Percentiles rank a stretch among this genome's conserved stretches.
Conservation (phyloP, 495 filamentous ascomycete genomes). For the Amniculicola lignicola region DNA sequence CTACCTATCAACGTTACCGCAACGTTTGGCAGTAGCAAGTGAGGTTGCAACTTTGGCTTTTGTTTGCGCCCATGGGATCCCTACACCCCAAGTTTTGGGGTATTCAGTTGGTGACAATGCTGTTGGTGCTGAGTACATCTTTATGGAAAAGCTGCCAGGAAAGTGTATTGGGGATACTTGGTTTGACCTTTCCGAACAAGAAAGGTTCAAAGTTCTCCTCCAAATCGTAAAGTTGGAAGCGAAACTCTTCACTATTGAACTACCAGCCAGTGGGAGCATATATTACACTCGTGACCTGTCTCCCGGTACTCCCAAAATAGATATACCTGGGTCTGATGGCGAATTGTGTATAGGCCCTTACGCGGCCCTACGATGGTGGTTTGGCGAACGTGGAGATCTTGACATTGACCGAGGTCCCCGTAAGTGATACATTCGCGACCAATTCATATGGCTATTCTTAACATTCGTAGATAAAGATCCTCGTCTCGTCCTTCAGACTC, state of each 20-base stretch:
- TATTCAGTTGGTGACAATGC: conserved; percentile 19
- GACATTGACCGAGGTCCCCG: conserved; percentile 21
- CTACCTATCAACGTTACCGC: conserved; percentile 18
- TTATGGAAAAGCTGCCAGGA: conserved; percentile 30
- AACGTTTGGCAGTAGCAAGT: conserved; percentile 45
- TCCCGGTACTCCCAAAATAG: conserved; percentile 1
- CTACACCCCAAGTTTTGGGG: conserved; percentile 29
- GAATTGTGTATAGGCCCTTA: conserved; percentile 22
- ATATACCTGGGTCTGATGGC: conserved; percentile 17
- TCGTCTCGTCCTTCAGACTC: conserved; percentile 14
- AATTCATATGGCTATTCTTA: conserved; percentile 8
- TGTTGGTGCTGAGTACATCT: conserved; percentile 30
- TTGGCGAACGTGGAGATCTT: conserved; percentile 14
- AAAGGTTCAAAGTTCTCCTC: conserved; percentile 43
- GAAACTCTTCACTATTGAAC: conserved; percentile 10
- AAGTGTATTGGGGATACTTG: conserved; percentile 30
- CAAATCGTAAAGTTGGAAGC: conserved; percentile 44
- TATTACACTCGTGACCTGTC: conserved; percentile 15
- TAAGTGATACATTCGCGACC: conserved; percentile 5
- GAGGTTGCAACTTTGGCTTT: conserved; percentile 49
- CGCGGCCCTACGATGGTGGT: conserved; percentile 17
- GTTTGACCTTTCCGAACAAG: conserved; percentile 42
- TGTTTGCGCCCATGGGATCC: conserved; percentile 42
- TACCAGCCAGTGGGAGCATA: not conserved
- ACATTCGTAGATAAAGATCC: conserved; percentile 9